A percentile compares a stretch with the other conserved stretches of the same genome.
These are phyloP conservation scores for Hanseniaspora thailandica DNA, from an alignment of 805 yeast species.

Conservation along the genomic window DNA sequence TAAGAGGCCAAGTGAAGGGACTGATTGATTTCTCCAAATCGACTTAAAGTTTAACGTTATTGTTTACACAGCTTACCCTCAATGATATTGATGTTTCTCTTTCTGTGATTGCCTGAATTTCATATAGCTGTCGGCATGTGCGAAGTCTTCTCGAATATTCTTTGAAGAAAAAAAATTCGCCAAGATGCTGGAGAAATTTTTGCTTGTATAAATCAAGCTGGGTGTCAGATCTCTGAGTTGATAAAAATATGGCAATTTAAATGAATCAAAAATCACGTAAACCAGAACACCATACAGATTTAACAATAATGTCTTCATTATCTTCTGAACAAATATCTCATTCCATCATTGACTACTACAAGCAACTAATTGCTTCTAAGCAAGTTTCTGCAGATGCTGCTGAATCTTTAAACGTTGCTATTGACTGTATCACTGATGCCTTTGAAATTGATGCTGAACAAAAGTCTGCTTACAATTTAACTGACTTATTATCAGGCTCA, in stretches of 20 bases:
- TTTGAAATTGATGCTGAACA: slow-evolving; percentile 53
- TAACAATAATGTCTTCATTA: slow-evolving; percentile 21
- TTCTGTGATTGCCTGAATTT: no score
- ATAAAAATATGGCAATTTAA: background rate
- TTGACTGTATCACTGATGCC: slow-evolving; percentile 83
- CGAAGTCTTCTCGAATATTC: background rate
- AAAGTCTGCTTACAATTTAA: slow-evolving; percentile 24
- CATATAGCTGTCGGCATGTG: background rate
- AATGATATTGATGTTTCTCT: no score
- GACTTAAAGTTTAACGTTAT: no score
- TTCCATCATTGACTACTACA: slow-evolving; percentile 63
- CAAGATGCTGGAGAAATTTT: background rate
- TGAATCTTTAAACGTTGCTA: slow-evolving; percentile 87
- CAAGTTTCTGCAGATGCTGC: slow-evolving; percentile 63
- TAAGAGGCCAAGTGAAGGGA: no score
- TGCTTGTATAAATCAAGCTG: background rate
- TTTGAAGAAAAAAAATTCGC: background rate
- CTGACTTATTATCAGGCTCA: slow-evolving; percentile 37
- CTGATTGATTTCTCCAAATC: no score
- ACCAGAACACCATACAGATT: background rate
- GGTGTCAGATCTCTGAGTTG: background rate
- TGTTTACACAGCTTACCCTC: no score
- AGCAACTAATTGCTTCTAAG: slow-evolving; percentile 45
- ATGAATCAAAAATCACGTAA: background rate
- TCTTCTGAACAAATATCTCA: slow-evolving; percentile 57